Evolutionary conservation across 768 basidiomycete genomes (phyloP).

Genomic region (Mycena rosella): DNA sequence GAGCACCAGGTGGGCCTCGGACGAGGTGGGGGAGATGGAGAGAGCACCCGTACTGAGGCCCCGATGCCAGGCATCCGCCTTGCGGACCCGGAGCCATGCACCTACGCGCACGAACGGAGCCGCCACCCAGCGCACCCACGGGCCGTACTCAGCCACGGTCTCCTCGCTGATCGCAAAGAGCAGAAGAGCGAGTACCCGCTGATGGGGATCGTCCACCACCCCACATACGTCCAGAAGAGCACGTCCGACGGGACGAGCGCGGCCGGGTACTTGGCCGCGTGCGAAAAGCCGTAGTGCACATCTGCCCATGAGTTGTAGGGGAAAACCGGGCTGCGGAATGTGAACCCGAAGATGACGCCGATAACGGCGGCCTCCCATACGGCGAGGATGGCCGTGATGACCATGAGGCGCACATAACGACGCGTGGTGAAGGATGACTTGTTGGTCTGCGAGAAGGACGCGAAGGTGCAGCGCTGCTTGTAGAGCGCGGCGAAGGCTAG

Average conservation of each 20-base stretch:
- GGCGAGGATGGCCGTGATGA: neutral
- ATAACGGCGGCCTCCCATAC: neutral
- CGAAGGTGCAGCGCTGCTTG: neutral
- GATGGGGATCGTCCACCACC: conserved; percentile 49
- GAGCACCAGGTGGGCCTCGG: too few relatives aligned
- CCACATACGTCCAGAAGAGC: neutral
- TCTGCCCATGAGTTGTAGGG: conserved; percentile 2
- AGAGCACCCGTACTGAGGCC: too few relatives aligned
- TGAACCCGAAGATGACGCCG: neutral
- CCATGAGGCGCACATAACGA: conserved; percentile 1
- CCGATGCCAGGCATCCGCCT: too few relatives aligned
- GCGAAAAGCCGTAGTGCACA: conserved; percentile 11
- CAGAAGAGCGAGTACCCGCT: conserved; percentile 59
- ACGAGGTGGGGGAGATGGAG: neutral
- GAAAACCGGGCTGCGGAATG: neutral
- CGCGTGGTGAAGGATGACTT: neutral
- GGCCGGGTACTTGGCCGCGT: neutral
- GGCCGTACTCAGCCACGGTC: too few relatives aligned
- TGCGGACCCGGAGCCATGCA: too few relatives aligned
- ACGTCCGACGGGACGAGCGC: neutral
- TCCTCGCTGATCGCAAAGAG: conserved; percentile 30
- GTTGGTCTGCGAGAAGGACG: neutral
- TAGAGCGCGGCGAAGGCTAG: neutral
- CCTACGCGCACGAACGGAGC: too few relatives aligned
- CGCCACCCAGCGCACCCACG: too few relatives aligned